Conservation (phyloP, 2,329 filamentous ascomycete species). For the Botrytis aclada region DNA sequence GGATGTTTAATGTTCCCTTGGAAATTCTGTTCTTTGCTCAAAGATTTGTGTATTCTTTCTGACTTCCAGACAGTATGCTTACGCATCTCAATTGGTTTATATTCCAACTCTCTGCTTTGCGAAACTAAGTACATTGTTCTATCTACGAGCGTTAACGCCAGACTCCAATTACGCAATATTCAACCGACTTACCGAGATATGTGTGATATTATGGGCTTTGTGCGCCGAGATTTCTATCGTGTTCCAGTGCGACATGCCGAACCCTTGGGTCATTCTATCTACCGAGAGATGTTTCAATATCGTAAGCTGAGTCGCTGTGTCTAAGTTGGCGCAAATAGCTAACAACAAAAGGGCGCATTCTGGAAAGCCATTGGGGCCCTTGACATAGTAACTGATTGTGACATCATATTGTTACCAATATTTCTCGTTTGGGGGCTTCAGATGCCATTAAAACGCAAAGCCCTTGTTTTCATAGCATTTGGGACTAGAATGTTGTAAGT, state of each 20-base stretch:
- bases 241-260: slow-evolving; percentile 34
- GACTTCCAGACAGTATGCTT: slow-evolving; percentile 27
- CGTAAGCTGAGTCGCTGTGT: slow-evolving; percentile 17
- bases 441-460: slow-evolving; percentile 40
- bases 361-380: slow-evolving; percentile 51
- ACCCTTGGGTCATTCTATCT: slow-evolving; percentile 30
- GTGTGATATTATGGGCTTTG: slow-evolving; percentile 13
- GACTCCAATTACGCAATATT: slow-evolving; percentile 16
- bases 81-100: slow-evolving; percentile 34
- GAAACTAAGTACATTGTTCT: slow-evolving; percentile 29
- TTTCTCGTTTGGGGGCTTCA: slow-evolving; percentile 47
- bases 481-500: slow-evolving; percentile 39
- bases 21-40: background rate
- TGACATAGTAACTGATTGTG: slow-evolving; percentile 47
- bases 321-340: background rate
- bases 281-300: slow-evolving; percentile 28
- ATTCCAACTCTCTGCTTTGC: slow-evolving; percentile 32
- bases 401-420: slow-evolving; percentile 46
- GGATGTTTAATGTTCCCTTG: background rate
- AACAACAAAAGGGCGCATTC: slow-evolving; percentile 27
- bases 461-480: slow-evolving; percentile 26
- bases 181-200: slow-evolving; percentile 20
- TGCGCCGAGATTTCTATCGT: slow-evolving; percentile 19
- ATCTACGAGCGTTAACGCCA: slow-evolving; percentile 15
- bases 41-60: background rate